Evolutionary conservation across 1,284 basidiomycete genomes (phyloP), one percentile per base, ranked within the genome.

Genomic region (Calocybe gambosa): DNA sequence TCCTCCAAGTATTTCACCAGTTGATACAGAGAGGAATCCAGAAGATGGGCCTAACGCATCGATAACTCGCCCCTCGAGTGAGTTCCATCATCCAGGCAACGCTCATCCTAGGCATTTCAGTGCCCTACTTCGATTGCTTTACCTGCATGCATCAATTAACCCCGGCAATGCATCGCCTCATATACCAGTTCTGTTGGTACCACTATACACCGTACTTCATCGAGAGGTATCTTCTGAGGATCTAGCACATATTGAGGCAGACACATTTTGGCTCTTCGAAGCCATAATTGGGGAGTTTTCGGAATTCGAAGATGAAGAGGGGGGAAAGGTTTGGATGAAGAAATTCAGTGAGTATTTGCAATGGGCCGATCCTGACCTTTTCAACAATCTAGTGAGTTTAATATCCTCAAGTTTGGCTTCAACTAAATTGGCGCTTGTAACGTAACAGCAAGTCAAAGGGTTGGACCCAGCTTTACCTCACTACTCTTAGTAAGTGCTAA

Each of bases 181-280:
- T 51, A 71, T 82, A 42, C 76, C 82, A 3, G 82, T 83, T 20
- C 59, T 88, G 9, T 69, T 89, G 5, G 70, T 86, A 15, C 81
- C 82, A 0, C 58, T 89, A n/a, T 87, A 87, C 58, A 71, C 72
- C 6, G 77, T 75, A 0, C 65, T 87, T 39, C 63, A 68, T 18
- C 73, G 77, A 56, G 85, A 89, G 56, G 69, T 78, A 0, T 76
- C 85, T 15, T 62, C 72, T 0, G 70, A 77, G 46, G 82, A 86
- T 40, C 56, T 75, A 5, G 71, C 75, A 1, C 85, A 89, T 59
- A 73, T 74, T 5, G 87, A 89, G 60, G 86, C 87, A 1, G 87
- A 89, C 55, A 74, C 81, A 0, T 89, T 89, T 62, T 89, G 86
- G 87, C 56, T 87, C 10, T 85, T 89, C 50, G 84, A 88, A 58